Conservation (phyloP, 148 eudicot species). For the Salicornia ramosissima region DNA sequence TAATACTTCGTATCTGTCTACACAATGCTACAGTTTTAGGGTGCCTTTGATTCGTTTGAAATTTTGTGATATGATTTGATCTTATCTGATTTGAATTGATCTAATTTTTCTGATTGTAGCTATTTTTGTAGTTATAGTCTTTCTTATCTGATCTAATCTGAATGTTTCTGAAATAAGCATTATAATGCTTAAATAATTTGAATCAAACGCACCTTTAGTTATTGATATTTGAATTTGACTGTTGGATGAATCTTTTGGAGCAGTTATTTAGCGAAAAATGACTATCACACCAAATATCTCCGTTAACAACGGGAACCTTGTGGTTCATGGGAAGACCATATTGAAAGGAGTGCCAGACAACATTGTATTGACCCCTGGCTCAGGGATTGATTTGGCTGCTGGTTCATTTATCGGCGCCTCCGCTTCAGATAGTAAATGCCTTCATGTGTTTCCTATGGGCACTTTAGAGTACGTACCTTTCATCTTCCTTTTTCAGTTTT, state of each 20-base stretch:
- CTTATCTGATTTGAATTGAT: too few relatives aligned
- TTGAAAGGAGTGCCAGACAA: constrained; percentile 74
- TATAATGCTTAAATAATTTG: too few relatives aligned
- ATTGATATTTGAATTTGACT: not conserved
- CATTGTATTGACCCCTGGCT: constrained; percentile 61
- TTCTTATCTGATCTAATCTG: too few relatives aligned
- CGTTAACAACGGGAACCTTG: constrained; percentile 61
- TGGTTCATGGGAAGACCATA: constrained; percentile 77
- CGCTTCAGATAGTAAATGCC: constrained; percentile 52
- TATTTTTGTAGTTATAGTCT: too few relatives aligned
- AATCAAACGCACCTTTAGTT: too few relatives aligned
- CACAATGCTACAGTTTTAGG: too few relatives aligned
- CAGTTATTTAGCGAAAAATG: constrained; percentile 39
- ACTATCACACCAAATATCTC: constrained; percentile 67
- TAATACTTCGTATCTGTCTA: too few relatives aligned
- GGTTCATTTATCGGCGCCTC: constrained; percentile 85
- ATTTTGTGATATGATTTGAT: too few relatives aligned
- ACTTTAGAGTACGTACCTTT: constrained; percentile 61
- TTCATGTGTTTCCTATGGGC: constrained; percentile 85
- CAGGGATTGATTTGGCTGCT: constrained; percentile 48
- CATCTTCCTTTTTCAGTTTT: not conserved
- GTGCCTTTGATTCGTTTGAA: too few relatives aligned
- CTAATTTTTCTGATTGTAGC: too few relatives aligned
- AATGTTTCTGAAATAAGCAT: too few relatives aligned
- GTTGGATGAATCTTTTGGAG: constrained; percentile 18